Evolutionary conservation across 768 basidiomycete genomes (phyloP).

Genomic region (Chiua virens): DNA sequence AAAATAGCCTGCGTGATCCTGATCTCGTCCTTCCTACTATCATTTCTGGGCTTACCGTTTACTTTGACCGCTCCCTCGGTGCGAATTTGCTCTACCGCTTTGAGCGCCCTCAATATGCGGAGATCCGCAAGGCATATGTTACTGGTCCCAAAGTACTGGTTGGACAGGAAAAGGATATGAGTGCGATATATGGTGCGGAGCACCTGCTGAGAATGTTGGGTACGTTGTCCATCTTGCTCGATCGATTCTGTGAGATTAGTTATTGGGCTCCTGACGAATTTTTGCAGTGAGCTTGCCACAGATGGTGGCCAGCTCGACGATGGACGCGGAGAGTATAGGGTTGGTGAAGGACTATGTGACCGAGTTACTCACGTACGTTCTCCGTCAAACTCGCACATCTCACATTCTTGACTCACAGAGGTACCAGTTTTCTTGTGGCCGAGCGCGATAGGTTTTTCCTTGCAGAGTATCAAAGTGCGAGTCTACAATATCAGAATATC

Average conservation of each 20-base stretch:
- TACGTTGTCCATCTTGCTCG: constrained; percentile 37
- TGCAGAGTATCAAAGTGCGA: constrained; percentile 74
- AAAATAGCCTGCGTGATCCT: constrained; percentile 63
- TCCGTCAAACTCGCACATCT: not conserved
- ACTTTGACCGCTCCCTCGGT: constrained; percentile 92
- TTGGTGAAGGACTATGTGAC: constrained; percentile 88
- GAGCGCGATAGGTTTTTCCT: constrained; percentile 48
- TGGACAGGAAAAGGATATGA: constrained; percentile 81
- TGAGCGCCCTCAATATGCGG: constrained; percentile 90
- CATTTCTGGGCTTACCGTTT: constrained; percentile 79
- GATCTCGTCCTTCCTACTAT: constrained; percentile 74
- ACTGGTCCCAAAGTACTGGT: too few relatives aligned
- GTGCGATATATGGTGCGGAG: constrained; percentile 89
- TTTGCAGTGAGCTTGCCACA: constrained; percentile 84
- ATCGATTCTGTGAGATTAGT: not conserved
- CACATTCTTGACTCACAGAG: not conserved
- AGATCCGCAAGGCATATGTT: constrained; percentile 68
- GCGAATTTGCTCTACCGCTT: constrained; percentile 92
- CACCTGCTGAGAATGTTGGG: constrained; percentile 91
- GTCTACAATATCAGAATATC: constrained; percentile 77
- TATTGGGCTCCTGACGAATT: constrained; percentile 8
- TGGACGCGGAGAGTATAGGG: constrained; percentile 84
- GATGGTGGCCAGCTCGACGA: constrained; percentile 83
- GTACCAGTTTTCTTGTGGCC: constrained; percentile 70
- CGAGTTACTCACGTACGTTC: constrained; percentile 74